Percentiles rank a stretch among this genome's conserved stretches.
Conservation (phyloP, 306 rosid species). For the Trichosanthes truncata region DNA sequence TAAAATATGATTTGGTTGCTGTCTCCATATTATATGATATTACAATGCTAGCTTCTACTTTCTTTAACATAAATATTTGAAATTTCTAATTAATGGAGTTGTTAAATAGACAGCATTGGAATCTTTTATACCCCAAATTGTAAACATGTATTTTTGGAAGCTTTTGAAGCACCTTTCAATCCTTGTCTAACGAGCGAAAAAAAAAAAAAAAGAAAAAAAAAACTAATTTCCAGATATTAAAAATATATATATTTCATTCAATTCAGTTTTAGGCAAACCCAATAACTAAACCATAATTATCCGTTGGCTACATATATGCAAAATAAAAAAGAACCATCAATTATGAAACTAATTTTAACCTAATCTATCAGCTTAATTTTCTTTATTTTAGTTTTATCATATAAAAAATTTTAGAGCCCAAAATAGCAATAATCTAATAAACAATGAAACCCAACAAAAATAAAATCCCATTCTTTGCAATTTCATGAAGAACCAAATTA, state of each 20-base stretch:
- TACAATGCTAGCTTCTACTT: not conserved
- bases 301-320: too few species aligned
- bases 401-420: too few species aligned
- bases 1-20: not conserved
- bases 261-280: too few species aligned
- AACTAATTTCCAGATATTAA: too few species aligned
- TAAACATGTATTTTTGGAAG: not conserved
- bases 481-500: not conserved
- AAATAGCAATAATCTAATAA: too few species aligned
- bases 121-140: not conserved
- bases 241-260: not conserved
- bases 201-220: too few species aligned
- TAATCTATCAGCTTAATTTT: too few species aligned
- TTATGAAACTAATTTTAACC: not conserved
- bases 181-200: not conserved
- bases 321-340: too few species aligned
- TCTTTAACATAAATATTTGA: not conserved
- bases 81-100: not conserved
- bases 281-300: too few species aligned
- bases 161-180: not conserved
- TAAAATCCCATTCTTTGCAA: not conserved
- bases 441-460: not conserved
- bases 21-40: not conserved
- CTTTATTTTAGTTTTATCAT: too few species aligned
- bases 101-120: not conserved